Evolutionary conservation across 768 basidiomycete species (phyloP).

Genomic region (Termitomyces heimii): DNA sequence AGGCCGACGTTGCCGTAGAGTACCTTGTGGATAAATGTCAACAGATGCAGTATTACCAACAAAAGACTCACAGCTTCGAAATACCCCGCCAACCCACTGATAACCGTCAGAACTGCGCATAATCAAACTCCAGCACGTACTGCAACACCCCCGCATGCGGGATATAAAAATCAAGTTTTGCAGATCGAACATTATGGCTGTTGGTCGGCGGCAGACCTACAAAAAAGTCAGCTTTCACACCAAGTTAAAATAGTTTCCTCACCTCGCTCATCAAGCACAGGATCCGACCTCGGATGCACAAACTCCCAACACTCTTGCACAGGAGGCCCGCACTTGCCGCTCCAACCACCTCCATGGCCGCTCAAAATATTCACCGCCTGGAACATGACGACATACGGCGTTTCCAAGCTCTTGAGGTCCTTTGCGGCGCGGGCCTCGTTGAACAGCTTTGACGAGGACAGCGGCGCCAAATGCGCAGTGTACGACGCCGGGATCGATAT

Average conservation of each 20-base stretch:
- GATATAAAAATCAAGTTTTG: constrained; percentile 84
- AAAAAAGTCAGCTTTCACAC: no score
- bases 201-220: constrained; percentile 90
- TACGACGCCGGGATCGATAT: constrained; percentile 97
- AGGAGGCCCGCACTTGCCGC: constrained; percentile 69
- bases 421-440: constrained; percentile 69
- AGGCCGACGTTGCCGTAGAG: constrained; percentile 87
- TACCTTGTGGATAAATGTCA: constrained; percentile 28
- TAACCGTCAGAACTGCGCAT: neutral
- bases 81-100: constrained; percentile 86
- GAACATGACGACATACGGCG: constrained; percentile 99
- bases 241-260: no score
- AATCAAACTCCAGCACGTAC: constrained; percentile 23
- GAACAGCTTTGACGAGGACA: constrained; percentile 91
- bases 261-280: constrained; percentile 71
- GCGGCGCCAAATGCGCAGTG: constrained; percentile 88
- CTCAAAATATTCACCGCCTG: constrained; percentile 88
- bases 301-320: constrained; percentile 98
- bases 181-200: constrained; percentile 89
- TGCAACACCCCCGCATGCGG: constrained; percentile 93
- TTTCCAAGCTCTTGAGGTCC: constrained; percentile 75
- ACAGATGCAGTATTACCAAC: neutral
- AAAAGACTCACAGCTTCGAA: constrained; percentile 68
- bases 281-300: constrained; percentile 84
- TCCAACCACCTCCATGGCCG: constrained; percentile 56